Base-by-base conservation (phyloP, 2,329 filamentous ascomycete genomes). In the Epichloe sibirici region DNA sequence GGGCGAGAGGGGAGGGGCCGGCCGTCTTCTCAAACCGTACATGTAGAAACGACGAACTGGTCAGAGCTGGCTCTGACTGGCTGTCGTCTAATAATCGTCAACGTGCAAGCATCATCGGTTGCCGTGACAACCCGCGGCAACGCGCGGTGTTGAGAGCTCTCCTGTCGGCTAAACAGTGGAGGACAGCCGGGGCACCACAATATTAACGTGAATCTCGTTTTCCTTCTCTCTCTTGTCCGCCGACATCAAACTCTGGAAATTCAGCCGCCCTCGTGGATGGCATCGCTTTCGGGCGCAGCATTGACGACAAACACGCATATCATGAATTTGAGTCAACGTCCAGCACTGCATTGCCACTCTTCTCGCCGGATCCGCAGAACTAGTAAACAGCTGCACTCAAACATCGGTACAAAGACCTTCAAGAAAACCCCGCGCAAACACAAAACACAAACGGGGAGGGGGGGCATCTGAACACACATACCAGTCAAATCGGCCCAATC, bases 131-230 rank as follows among this genome's bases (percentile, higher is more conserved):
- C 43, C 13, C 35, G 13, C 7, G 1, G 15, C 28, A 49, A 49
- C 46, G 15, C 45, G 45, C 45, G 45, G 48, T 42, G 25, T 25
- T 37, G 50, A 31, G 28, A 21, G 17, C 17, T n/a, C 12, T 23
- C 45, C 17, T 11, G 6, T 12, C n/a, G 38, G 12, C 39, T 46
- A 45, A 48, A 52, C 51, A 45, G 51, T 45, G 51, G 51, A 45
- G 45, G 25, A 42, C 46, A 2, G 43, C 51, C 44, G 35, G 35
- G 8, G n/a, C 28, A 42, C 45, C 37, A 44, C 25, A 28, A 31
- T 31, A 17, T 17, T 17, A 31, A 31, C 28, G 45, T 47, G 48
- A 23, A 25, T 37, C 25, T 48, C 34, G 9, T 25, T 48, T 31
- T 8, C 9, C 31, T 31, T 1, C 9, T 11, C 42, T 35, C 34